These are phyloP conservation scores for Backusella tarrabulga DNA, from an alignment of 192 early-diverging fungal genomes.

Conservation along the genomic window DNA sequence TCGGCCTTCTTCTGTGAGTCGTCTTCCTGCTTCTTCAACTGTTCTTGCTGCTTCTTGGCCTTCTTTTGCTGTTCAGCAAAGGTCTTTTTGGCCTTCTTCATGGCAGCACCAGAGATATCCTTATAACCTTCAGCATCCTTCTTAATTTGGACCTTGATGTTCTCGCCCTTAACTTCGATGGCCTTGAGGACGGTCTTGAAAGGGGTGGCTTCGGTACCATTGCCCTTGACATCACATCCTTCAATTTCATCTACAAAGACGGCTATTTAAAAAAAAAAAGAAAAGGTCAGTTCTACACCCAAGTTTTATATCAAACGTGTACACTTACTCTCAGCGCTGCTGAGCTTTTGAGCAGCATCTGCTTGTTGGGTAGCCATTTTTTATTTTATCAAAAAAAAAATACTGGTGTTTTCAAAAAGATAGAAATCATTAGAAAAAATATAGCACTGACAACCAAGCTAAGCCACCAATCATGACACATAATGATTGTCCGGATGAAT, in stretches of 20 bases:
- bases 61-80: conserved; percentile 66
- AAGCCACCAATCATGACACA: conserved; percentile 12
- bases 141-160: conserved; percentile 69
- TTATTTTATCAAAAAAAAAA: neutral
- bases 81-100: conserved; percentile 90
- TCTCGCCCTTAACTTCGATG: conserved; percentile 53
- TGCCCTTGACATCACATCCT: conserved; percentile 80
- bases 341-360: conserved; percentile 9
- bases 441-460: neutral
- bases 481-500: neutral
- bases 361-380: conserved; percentile 4
- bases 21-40: conserved; percentile 65
- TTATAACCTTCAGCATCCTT: conserved; percentile 67
- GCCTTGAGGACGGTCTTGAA: conserved; percentile 78
- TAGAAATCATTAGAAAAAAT: neutral
- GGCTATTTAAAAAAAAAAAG: conserved; percentile 17
- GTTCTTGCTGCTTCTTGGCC: conserved; percentile 80
- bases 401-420: neutral
- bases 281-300: too few relatives aligned
- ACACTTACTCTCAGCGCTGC: neutral
- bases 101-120: conserved; percentile 79
- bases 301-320: neutral
- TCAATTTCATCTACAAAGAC: conserved; percentile 79
- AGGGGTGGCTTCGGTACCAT: conserved; percentile 72
- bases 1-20: conserved; percentile 68